These are phyloP conservation scores for Acanthamoeba culbertsoni DNA, from an alignment of 208 protist genomes.

Conservation along the genomic window DNA sequence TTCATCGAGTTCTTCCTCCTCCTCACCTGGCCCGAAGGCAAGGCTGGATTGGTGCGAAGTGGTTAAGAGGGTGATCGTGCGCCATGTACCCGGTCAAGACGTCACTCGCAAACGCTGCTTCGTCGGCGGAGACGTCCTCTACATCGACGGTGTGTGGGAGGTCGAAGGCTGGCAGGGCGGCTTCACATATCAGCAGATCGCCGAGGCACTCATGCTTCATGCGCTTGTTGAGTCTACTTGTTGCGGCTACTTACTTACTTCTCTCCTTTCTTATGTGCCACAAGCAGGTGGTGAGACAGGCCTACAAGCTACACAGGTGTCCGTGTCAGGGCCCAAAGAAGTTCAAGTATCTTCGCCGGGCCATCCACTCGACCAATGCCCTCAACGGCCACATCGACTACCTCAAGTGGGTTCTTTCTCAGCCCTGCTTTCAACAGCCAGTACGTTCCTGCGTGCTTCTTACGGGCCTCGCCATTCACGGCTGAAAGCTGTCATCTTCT, in stretches of 20 bases:
- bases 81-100: neutral
- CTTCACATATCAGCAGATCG: neutral
- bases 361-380: neutral
- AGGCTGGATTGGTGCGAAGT: neutral
- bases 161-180: neutral
- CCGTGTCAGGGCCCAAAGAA: neutral
- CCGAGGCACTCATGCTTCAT: neutral
- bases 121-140: neutral
- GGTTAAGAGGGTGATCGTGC: neutral
- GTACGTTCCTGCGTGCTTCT: neutral
- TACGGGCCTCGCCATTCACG: neutral
- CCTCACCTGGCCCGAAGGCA: neutral
- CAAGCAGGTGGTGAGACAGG: neutral
- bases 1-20: neutral
- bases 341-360: neutral
- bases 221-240: neutral
- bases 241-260: neutral
- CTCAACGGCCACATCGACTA: slow-evolving; percentile 39
- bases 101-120: neutral
- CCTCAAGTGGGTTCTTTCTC: neutral
- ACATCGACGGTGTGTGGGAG: slow-evolving; percentile 33
- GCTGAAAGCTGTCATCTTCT: neutral
- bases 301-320: neutral
- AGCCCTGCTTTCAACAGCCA: slow-evolving; percentile 37
- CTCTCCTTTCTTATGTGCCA: neutral